Evolutionary conservation across 768 basidiomycete genomes (phyloP), one percentile per base, ranked within the genome.

Genomic region (Tulasnella sp.): DNA sequence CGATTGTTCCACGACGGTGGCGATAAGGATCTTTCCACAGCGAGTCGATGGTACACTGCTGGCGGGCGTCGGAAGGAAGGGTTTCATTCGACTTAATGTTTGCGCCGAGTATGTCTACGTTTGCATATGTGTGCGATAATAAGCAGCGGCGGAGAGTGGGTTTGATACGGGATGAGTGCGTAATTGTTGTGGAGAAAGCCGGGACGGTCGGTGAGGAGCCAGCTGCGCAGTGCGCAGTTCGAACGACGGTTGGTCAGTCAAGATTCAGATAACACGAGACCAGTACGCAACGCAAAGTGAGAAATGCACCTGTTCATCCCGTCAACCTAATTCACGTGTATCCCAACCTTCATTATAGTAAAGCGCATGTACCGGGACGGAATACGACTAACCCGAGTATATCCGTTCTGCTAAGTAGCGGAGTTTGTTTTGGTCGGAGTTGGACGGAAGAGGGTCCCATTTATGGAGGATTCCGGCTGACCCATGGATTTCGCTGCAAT

Each of bases 391-490:
- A 89, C 83, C 98, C 95, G 84, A 2, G 91, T 89, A 85, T 95
- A 98, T 15, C 96, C 96, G 79, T 91, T 90, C 84, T 96, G 93
- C n/a, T n/a, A n/a, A n/a, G n/a, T n/a, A n/a, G n/a, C n/a, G n/a
- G n/a, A n/a, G n/a, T n/a, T n/a, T n/a, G n/a, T n/a, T n/a, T n/a
- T n/a, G n/a, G n/a, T n/a, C n/a, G n/a, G n/a, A n/a, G n/a, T n/a
- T n/a, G n/a, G n/a, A n/a, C n/a, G n/a, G n/a, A n/a, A n/a, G n/a
- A n/a, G n/a, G n/a, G n/a, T n/a, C n/a, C n/a, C n/a, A n/a, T n/a
- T n/a, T n/a, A n/a, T n/a, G n/a, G n/a, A n/a, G n/a, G n/a, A n/a
- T n/a, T n/a, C n/a, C n/a, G n/a, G n/a, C n/a, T n/a, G n/a, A n/a
- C n/a, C n/a, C n/a, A n/a, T n/a, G n/a, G n/a, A n/a, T n/a, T n/a